These are phyloP conservation scores for Dioszegia hungarica DNA, from an alignment of 768 basidiomycete species.

Conservation along the genomic window DNA sequence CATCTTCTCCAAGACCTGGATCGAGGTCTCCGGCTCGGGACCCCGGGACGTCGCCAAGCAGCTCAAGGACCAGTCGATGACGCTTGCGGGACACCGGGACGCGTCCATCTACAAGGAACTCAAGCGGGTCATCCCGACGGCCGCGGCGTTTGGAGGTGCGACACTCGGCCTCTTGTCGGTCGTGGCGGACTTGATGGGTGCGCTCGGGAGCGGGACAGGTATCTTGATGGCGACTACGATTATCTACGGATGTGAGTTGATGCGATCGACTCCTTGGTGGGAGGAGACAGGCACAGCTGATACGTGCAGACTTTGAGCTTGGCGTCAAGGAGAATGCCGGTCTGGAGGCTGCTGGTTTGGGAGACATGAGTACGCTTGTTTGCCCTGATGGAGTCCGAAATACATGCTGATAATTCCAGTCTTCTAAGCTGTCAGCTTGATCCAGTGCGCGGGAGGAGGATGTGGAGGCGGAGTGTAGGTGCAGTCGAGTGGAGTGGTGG, in stretches of 20 bases:
- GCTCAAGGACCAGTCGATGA: conserved; percentile 97
- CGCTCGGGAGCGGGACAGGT: conserved; percentile 76
- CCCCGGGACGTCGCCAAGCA: conserved; percentile 96
- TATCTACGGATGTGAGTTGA: conserved; percentile 77
- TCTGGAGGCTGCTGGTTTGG: conserved; percentile 73
- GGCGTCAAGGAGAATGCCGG: conserved; percentile 81
- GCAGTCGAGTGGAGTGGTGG: too few species aligned
- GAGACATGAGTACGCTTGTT: conserved; percentile 56
- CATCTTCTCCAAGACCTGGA: conserved; percentile 99
- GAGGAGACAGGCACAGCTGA: too few species aligned
- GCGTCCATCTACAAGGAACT: conserved; percentile 99
- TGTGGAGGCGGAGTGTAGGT: background rate
- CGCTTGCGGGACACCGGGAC: conserved; percentile 76
- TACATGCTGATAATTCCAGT: background rate
- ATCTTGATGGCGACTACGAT: conserved; percentile 97
- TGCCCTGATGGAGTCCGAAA: background rate
- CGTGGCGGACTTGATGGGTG: conserved; percentile 88
- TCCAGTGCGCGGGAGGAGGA: background rate
- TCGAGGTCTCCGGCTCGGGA: conserved; percentile 93
- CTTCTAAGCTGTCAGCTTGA: conserved; percentile 8
- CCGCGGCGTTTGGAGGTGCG: conserved; percentile 96
- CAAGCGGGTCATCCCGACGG: conserved; percentile 94
- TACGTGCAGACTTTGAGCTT: conserved; percentile 78
- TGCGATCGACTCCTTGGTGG: background rate
- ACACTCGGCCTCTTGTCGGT: conserved; percentile 88